These are phyloP conservation scores for Fraxinus platypoda DNA, from an alignment of 305 asterid species.

Conservation along the genomic window DNA sequence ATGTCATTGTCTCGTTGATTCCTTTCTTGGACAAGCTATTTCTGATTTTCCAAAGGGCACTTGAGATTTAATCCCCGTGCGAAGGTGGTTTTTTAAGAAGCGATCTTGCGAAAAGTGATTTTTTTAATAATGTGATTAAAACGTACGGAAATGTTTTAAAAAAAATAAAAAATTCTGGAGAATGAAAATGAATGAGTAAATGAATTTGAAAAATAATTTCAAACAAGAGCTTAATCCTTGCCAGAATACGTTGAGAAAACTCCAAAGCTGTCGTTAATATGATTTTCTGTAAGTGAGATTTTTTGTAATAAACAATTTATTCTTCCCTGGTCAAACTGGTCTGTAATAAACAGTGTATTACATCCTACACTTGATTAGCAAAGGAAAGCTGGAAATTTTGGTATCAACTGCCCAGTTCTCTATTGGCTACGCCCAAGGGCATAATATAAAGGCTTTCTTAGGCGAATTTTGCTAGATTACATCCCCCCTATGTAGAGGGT, in stretches of 20 bases:
- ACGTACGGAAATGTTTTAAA: too few relatives aligned
- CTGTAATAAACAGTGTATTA: too few relatives aligned
- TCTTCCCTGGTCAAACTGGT: background rate
- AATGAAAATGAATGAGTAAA: too few relatives aligned
- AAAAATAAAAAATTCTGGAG: too few relatives aligned
- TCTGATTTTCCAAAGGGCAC: background rate
- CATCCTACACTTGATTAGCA: background rate
- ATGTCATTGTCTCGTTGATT: conserved; percentile 38
- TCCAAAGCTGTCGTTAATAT: background rate
- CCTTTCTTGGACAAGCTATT: background rate
- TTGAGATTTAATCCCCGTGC: background rate
- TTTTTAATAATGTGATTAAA: background rate
- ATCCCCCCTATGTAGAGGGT: too few relatives aligned
- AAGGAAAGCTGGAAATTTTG: background rate
- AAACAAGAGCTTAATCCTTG: background rate
- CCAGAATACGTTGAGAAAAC: background rate
- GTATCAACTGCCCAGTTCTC: background rate
- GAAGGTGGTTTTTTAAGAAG: background rate
- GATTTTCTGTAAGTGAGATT: background rate
- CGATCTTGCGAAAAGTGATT: background rate
- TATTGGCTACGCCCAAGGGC: background rate
- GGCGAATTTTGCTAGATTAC: background rate
- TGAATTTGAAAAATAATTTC: too few relatives aligned
- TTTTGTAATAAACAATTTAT: background rate
- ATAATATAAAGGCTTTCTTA: background rate